These are phyloP conservation scores for Kregervanrija delftensis DNA, from an alignment of 805 yeast species.

Conservation along the genomic window DNA sequence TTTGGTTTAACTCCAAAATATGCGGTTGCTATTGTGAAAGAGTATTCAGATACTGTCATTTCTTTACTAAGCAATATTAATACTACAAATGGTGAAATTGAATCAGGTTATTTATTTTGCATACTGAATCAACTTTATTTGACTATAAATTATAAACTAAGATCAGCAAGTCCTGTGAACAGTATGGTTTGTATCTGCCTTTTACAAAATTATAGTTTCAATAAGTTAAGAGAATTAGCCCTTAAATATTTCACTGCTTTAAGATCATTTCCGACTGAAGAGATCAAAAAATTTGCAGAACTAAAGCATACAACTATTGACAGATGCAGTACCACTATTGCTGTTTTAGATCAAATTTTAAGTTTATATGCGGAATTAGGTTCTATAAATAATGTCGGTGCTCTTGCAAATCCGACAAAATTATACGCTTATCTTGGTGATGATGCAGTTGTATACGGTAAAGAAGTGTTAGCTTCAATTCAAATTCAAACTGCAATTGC, in stretches of 20 bases:
- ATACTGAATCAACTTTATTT: constrained; percentile 22
- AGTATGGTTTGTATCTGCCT: constrained; percentile 41
- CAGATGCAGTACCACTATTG: constrained; percentile 17
- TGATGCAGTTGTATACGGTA: constrained; percentile 17
- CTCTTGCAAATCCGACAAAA: constrained; percentile 30
- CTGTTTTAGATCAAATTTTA: constrained; percentile 25
- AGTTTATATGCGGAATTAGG: constrained; percentile 40
- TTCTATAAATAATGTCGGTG: constrained; percentile 27
- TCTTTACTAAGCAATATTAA: constrained; percentile 11
- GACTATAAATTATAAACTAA: constrained; percentile 16
- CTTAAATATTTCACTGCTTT: constrained; percentile 17
- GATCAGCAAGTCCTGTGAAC: constrained; percentile 25
- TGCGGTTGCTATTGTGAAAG: constrained; percentile 20
- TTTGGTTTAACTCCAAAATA: constrained; percentile 21
- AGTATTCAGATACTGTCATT: constrained; percentile 17
- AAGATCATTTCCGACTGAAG: constrained; percentile 14
- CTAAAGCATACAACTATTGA: constrained; percentile 21
- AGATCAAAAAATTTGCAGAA: constrained; percentile 12
- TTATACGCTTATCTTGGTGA: constrained; percentile 32
- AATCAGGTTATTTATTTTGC: constrained; percentile 18
- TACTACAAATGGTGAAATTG: constrained; percentile 17
- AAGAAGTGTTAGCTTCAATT: constrained; percentile 21
- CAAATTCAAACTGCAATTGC: constrained; percentile 35
- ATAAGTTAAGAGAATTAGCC: constrained; percentile 24
- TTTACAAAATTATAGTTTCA: constrained; percentile 44